Conservation (phyloP, 2,329 filamentous ascomycete species). For the Diaporthe eres region DNA sequence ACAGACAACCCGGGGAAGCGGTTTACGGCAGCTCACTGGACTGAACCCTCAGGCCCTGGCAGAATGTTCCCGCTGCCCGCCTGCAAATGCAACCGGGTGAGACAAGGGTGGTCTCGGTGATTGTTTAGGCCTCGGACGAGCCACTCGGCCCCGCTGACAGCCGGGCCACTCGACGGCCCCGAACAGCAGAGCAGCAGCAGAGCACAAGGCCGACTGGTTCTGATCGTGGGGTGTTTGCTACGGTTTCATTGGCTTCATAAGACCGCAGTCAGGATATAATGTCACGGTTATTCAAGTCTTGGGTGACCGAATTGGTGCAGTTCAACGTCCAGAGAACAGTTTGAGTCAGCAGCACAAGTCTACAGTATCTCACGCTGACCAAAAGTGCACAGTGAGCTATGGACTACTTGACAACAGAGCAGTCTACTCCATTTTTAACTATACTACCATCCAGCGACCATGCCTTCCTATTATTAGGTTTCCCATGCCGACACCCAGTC, state of each 20-base stretch:
- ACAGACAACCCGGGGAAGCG: conserved; percentile 5
- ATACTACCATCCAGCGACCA: not conserved
- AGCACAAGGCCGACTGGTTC: not conserved
- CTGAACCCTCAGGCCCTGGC: not conserved
- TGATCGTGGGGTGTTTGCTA: not conserved
- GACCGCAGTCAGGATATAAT: not conserved
- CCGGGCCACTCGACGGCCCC: conserved; percentile 25
- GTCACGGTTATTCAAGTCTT: not conserved
- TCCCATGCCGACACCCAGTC: not conserved
- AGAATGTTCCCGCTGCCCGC: not conserved
- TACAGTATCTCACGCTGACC: not conserved
- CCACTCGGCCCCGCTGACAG: conserved; percentile 23
- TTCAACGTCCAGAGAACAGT: not conserved
- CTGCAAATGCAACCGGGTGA: conserved; percentile 7
- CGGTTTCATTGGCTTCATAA: not conserved
- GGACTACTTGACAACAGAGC: not conserved
- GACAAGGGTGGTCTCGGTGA: conserved; percentile 20
- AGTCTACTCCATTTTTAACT: not conserved
- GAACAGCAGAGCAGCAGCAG: not conserved
- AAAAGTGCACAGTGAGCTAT: not conserved
- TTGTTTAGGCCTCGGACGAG: conserved; percentile 8
- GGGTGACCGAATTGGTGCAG: not conserved
- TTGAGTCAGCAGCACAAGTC: not conserved
- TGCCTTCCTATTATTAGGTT: not conserved
- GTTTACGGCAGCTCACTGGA: not conserved